Conservation (phyloP, 306 rosid genomes). For the Purshia tridentata region DNA sequence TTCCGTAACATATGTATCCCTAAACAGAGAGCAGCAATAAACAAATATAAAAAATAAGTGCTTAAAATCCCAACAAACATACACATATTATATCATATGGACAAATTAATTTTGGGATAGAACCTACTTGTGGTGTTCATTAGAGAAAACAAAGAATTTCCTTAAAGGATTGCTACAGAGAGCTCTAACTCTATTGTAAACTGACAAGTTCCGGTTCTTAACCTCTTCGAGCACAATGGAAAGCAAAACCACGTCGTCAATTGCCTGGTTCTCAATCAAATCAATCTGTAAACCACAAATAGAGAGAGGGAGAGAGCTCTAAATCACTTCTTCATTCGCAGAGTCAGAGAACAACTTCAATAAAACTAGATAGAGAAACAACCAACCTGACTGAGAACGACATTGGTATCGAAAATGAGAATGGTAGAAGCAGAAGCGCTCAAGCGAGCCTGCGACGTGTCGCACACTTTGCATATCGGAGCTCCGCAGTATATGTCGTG, state of each 20-base stretch:
- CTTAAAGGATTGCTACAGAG: conserved; percentile 60
- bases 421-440: conserved; percentile 56
- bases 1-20: conserved; percentile 88
- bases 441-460: conserved; percentile 60
- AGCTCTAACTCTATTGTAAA: conserved; percentile 76
- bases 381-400: conserved; percentile 77
- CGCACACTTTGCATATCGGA: conserved; percentile 64
- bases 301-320: neutral
- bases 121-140: conserved; percentile 81
- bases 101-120: neutral
- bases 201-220: conserved; percentile 71
- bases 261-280: conserved; percentile 86
- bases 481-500: conserved; percentile 89
- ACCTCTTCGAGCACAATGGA: conserved; percentile 88
- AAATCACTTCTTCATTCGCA: neutral
- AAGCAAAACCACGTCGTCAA: conserved; percentile 77
- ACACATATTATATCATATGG: neutral
- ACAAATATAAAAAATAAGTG: neutral
- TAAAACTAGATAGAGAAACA: neutral
- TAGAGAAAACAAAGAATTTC: conserved; percentile 81
- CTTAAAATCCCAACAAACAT: neutral
- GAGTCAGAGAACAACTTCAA: neutral
- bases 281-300: conserved; percentile 60
- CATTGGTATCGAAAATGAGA: conserved; percentile 87
- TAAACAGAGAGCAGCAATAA: conserved; percentile 18